Evolutionary conservation across 257 asterid genomes (phyloP), one percentile per base, ranked within the genome.

Genomic region (Ligustrum vulgare): DNA sequence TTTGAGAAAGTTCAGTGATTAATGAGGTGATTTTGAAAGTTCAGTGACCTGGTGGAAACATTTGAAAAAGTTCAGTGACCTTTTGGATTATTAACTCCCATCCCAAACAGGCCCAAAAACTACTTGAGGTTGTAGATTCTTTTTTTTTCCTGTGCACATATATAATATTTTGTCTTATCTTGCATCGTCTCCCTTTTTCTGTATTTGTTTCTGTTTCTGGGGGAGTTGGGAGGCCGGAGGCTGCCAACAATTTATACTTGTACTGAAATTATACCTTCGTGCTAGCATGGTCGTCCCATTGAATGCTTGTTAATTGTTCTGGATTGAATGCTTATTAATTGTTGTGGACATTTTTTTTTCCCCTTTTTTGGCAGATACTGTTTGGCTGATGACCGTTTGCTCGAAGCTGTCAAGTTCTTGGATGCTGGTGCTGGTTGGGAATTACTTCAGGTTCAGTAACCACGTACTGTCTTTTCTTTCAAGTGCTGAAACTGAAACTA

Each of bases 351-450:
- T 25, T 72, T 45, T 71, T n/a, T 4, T 75, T 56, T 73, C 36
- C 28, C 60, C 79, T 36, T 56, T 20, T 58, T 67, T 64, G 34
- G 3, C 87, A 93, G 98, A 77, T 93, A 93, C 78, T 91, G 98
- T 82, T 86, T 74, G 60, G 96, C 97, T 49, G 98, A 93, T 82
- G 98, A 93, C 36, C 85, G 93, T 20, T 82, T 90, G 73, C 47
- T 79, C 36, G 97, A 91, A 89, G 94, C 93, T 12, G 97, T 94
- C 75, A 86, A 86, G 37, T 94, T 89, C 81, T 87, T 94, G 28
- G 98, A 94, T 15, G 71, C 74, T 69, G 90, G 91, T 76, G 94
- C 97, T 23, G 98, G 97, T 15, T 94, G 97, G 98, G 97, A 90
- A 85, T 80, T 94, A 69, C 91, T 92, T 36, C 97, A 92, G 97